These are phyloP conservation scores for Tuber umbilicatum DNA, from an alignment of 495 filamentous ascomycete genomes.

Conservation along the genomic window DNA sequence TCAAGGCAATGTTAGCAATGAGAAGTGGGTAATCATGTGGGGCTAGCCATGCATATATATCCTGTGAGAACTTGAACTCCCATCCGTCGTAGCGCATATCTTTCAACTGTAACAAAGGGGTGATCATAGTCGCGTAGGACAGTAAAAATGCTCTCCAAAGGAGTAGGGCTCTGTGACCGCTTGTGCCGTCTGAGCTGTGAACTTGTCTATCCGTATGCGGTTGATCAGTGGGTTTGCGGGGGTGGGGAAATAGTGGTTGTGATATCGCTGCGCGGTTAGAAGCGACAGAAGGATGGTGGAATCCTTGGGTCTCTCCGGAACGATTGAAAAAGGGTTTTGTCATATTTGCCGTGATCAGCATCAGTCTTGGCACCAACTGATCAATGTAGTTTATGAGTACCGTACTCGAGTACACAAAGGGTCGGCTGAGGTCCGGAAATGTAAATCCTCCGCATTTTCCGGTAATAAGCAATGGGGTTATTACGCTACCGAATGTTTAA, in stretches of 20 bases:
- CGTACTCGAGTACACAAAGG: no score
- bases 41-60: background rate
- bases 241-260: background rate
- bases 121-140: no score
- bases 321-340: background rate
- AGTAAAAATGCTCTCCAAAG: background rate
- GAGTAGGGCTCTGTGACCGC: background rate
- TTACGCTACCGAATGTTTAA: no score
- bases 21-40: background rate
- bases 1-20: background rate
- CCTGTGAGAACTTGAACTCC: background rate
- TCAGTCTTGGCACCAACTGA: background rate
- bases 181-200: background rate
- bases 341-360: background rate
- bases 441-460: no score
- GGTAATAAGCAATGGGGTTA: no score
- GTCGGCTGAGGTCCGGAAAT: no score
- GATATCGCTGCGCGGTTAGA: background rate
- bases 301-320: background rate
- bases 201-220: background rate
- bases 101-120: no score
- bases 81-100: background rate
- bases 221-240: background rate
- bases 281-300: background rate
- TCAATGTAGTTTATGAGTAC: no score